These are phyloP conservation scores for Verticillium klebahnii DNA, from an alignment of 2,329 filamentous ascomycete species.

Conservation along the genomic window DNA sequence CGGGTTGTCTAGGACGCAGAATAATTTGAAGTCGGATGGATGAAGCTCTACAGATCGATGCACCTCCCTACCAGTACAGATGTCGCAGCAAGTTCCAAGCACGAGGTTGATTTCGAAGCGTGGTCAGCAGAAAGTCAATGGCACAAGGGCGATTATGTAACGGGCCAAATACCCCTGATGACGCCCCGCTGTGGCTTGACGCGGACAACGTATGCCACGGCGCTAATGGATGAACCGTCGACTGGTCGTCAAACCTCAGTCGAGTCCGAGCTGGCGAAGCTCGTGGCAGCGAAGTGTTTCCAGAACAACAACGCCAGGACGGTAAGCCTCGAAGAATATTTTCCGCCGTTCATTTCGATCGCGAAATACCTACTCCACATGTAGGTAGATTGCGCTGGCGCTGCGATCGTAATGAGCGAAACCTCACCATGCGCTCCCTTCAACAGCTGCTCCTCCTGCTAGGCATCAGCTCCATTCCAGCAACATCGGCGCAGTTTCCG, in stretches of 20 bases:
- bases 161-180: not conserved
- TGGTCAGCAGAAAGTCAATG: too few species aligned
- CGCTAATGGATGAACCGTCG: not conserved
- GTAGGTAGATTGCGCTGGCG: slow-evolving; percentile 8
- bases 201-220: not conserved
- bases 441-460: slow-evolving; percentile 3
- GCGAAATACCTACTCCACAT: not conserved
- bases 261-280: not conserved
- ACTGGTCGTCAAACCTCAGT: not conserved
- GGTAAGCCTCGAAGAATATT: not conserved
- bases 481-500: slow-evolving; percentile 7
- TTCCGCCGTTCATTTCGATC: not conserved
- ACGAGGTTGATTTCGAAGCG: too few species aligned
- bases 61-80: too few species aligned
- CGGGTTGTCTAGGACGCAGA: too few species aligned
- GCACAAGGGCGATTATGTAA: not conserved
- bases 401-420: slow-evolving; percentile 8
- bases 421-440: slow-evolving; percentile 10
- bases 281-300: not conserved
- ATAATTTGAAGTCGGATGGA: too few species aligned
- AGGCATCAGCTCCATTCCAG: not conserved
- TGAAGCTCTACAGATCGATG: too few species aligned
- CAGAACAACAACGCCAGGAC: not conserved
- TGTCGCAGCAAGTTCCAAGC: too few species aligned
- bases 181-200: not conserved